Evolutionary conservation across 495 filamentous ascomycete genomes (phyloP), one percentile per base, ranked within the genome.

Genomic region (Aspergillus taichungensis): DNA sequence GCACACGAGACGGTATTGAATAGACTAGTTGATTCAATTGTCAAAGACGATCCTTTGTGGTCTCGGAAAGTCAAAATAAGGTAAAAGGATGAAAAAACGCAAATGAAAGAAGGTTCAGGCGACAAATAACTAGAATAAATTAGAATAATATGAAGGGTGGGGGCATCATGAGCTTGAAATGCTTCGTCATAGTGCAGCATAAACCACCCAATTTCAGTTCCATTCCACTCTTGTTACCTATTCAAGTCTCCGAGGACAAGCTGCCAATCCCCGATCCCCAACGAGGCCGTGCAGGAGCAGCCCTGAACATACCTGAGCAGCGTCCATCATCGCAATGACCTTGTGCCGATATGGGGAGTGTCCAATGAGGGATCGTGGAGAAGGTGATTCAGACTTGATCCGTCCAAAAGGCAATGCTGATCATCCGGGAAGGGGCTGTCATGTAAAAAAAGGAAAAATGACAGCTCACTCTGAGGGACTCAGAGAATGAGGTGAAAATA

Each of bases 211-310:
- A 51, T 30, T 49, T 48, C 34, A 13, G 42, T 35, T 45, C 30
- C 31, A 55, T 57, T 55, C 50, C 45, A 47, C 42, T 50, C 49
- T 45, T 51, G 34, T 39, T 38, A n/a, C n/a, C n/a, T n/a, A 24
- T 24, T 24, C 18, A 24, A 24, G 18, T 42, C 28, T 42, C 12
- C 27, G 8, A 11, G 24, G 40, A n/a, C 10, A 10, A 48, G 33
- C 41, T 37, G 33, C 39, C 27, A 42, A n/a, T n/a, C n/a, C 32
- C 41, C 50, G 33, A 34, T 30, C 41, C 41, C 50, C 34, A 50
- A 58, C 47, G 48, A 43, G 50, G 55, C 50, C 50, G 49, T 52
- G 51, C 51, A 54, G 52, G 44, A 49, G 42, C 35, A n/a, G n/a
- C n/a, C n/a, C n/a, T n/a, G n/a, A n/a, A n/a, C n/a, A n/a, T n/a